Base-by-base conservation (phyloP, 2,329 filamentous ascomycete species). In the Chalaropsis thielavioides region DNA sequence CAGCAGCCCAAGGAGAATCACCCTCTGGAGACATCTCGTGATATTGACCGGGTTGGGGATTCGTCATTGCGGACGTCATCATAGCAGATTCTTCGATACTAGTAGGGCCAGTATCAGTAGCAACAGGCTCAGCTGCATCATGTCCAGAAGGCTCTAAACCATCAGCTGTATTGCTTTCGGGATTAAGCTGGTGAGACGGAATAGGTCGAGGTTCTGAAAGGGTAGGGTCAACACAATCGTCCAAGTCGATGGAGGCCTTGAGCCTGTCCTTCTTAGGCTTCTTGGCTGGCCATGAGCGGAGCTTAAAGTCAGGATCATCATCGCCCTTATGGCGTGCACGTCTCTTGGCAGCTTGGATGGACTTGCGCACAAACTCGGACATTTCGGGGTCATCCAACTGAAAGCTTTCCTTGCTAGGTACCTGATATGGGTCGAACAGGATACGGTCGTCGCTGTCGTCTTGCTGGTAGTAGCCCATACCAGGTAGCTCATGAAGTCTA, bases 381-480 rank as follows among this genome's bases (percentile, higher is more conserved):
- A 81, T 73, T 66, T 81, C 76, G 1, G 77, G 74, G 62, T 81
- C 76, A 8, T 77, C 74, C 4, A 74, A 70, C 41, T 72, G 70
- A 63, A 81, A 70, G 11, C 73, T 72, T 3, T 80, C 78, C 3
- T 76, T 74, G 13, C 78, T 73, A 4, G 81, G 82, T 35, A 76
- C 76, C 68, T 83, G 79, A 69, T 83, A 84, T 8, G 79, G 79
- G 68, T 85, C 80, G 66, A 84, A 85, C 2, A 84, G 71, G 71
- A 84, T 84, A 69, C 76, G 81, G 71, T 84, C 81, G 1, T 79
- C 77, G 24, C 77, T 78, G 68, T 83, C 80, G 67, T 82, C 80
- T 69, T 83, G 81, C 65, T 84, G 78, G 70, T 84, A 85, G 71
- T 84, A 84, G 10, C 81, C 82, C 76, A 83, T 80, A 17, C 82